Conservation (phyloP, 495 filamentous ascomycete species). For the Aspergillus avenaceus region DNA sequence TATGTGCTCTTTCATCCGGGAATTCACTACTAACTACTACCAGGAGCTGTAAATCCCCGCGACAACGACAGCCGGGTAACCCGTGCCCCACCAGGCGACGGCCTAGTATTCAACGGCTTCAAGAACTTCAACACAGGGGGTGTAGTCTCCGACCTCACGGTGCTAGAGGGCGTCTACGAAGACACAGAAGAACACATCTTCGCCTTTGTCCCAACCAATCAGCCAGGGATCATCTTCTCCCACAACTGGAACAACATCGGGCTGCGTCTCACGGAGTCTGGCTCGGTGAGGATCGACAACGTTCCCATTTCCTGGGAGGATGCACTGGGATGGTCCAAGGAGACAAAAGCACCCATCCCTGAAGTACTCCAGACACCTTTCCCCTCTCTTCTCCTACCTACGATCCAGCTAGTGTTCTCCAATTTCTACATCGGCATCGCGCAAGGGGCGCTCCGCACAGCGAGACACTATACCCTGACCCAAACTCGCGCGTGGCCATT, state of each 20-base stretch:
- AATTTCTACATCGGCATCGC: slow-evolving; percentile 63
- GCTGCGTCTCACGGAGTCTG: slow-evolving; percentile 57
- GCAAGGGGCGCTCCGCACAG: slow-evolving; percentile 46
- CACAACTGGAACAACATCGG: slow-evolving; percentile 63
- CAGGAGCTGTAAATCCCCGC: slow-evolving; percentile 54
- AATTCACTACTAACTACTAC: neutral
- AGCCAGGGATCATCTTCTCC: slow-evolving; percentile 51
- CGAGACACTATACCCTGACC: slow-evolving; percentile 45
- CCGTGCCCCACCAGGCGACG: slow-evolving; percentile 33
- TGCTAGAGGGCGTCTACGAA: slow-evolving; percentile 54
- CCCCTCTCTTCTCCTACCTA: slow-evolving; percentile 50
- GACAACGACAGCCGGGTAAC: slow-evolving; percentile 54
- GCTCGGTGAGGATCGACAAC: slow-evolving; percentile 52
- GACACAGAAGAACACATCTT: slow-evolving; percentile 56
- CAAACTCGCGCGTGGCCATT: slow-evolving; percentile 57
- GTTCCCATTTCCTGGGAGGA: slow-evolving; percentile 51
- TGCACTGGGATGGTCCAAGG: slow-evolving; percentile 52
- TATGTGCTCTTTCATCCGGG: neutral
- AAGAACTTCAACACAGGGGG: slow-evolving; percentile 63
- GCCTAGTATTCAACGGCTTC: slow-evolving; percentile 52
- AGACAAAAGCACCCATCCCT: slow-evolving; percentile 39
- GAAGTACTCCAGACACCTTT: slow-evolving; percentile 45
- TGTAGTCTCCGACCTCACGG: slow-evolving; percentile 57
- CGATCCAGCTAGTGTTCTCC: slow-evolving; percentile 58
- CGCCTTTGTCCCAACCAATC: slow-evolving; percentile 47